These are phyloP conservation scores for Arthroderma sp. DNA, from an alignment of 2,329 filamentous ascomycete genomes.

Conservation along the genomic window DNA sequence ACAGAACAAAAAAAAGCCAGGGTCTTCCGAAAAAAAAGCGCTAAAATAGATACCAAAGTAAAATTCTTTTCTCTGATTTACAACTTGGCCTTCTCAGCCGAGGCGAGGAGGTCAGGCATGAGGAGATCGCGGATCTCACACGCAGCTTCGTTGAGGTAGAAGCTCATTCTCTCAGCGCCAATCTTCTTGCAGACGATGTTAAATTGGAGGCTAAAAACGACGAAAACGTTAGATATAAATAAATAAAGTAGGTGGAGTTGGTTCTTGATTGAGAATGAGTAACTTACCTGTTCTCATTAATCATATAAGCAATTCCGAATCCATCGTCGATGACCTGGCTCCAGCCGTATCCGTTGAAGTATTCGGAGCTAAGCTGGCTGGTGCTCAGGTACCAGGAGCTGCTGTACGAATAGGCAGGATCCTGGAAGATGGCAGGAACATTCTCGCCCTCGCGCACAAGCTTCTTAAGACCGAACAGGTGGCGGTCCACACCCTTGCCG, in stretches of 20 bases:
- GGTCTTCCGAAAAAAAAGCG: not conserved
- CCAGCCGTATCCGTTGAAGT: conserved; percentile 99
- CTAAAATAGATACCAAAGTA: not conserved
- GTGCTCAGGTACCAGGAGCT: conserved; percentile 80
- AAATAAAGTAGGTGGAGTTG: not conserved
- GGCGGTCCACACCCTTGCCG: conserved; percentile 86
- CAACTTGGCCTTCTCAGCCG: conserved; percentile 74
- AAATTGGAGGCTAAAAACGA: conserved; percentile 65
- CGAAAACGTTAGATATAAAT: conserved; percentile 2
- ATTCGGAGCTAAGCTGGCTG: conserved; percentile 85
- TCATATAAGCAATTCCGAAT: conserved; percentile 98
- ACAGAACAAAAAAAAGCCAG: not conserved
- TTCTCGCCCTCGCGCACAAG: conserved; percentile 68
- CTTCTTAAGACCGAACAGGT: conserved; percentile 95
- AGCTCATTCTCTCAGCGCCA: conserved; percentile 84
- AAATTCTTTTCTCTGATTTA: conserved; percentile 33
- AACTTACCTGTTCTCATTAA: conserved; percentile 83
- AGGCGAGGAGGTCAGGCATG: conserved; percentile 52
- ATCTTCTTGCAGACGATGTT: conserved; percentile 92
- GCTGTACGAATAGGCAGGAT: conserved; percentile 75
- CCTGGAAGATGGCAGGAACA: conserved; percentile 68
- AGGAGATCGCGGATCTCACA: conserved; percentile 79
- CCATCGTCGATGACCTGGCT: conserved; percentile 92
- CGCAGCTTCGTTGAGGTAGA: conserved; percentile 89
- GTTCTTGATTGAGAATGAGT: not conserved